Percentiles rank a stretch among this genome's conserved stretches.
These are phyloP conservation scores for Beta lomatogona DNA, from an alignment of 179 eudicot species.

Conservation along the genomic window DNA sequence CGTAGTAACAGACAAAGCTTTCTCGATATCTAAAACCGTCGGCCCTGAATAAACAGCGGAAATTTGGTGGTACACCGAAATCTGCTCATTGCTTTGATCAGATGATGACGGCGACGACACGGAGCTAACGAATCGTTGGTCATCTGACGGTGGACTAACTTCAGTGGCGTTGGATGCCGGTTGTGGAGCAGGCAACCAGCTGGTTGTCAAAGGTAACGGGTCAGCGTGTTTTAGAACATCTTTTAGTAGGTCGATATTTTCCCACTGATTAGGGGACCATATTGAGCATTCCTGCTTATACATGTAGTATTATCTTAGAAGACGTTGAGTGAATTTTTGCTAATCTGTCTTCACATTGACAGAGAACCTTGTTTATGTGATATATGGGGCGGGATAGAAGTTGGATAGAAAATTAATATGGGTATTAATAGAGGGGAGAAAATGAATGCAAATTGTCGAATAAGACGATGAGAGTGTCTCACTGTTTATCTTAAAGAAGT, in stretches of 20 bases:
- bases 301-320: not conserved
- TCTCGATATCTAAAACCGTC: not conserved
- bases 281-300: not conserved
- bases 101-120: not conserved
- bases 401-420: not conserved
- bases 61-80: not conserved
- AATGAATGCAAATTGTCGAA: not conserved
- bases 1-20: not conserved
- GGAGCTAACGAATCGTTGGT: not conserved
- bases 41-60: not conserved
- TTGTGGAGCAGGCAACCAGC: not conserved
- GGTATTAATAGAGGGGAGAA: not conserved
- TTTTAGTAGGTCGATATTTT: not conserved
- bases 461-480: too few relatives aligned
- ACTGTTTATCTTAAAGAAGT: too few relatives aligned
- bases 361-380: not conserved
- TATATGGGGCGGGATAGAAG: not conserved
- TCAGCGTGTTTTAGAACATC: not conserved
- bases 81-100: slow-evolving; percentile 2
- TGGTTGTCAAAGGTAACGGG: too few relatives aligned
- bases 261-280: not conserved
- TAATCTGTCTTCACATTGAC: not conserved
- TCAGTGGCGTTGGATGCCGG: not conserved
- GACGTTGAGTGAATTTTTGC: not conserved
- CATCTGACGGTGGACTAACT: not conserved